These are phyloP conservation scores for Penicillium sp. DNA, from an alignment of 2,329 filamentous ascomycete genomes.

Conservation along the genomic window DNA sequence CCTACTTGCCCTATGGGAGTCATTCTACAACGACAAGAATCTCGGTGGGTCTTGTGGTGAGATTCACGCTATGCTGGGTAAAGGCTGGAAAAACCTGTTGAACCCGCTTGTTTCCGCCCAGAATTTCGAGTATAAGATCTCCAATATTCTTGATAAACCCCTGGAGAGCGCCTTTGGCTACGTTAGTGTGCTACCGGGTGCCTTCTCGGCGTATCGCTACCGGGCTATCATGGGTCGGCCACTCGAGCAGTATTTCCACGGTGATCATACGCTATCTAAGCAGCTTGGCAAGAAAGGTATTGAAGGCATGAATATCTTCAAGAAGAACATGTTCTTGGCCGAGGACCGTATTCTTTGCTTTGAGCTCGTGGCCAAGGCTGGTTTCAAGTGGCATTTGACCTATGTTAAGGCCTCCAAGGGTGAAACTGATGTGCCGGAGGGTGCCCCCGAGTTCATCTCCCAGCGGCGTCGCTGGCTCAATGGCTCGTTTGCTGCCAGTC, in stretches of 20 bases:
- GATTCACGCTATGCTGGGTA: constrained; percentile 93
- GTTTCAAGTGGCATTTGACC: constrained; percentile 95
- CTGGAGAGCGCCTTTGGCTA: constrained; percentile 94
- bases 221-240: constrained; percentile 95
- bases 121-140: constrained; percentile 99
- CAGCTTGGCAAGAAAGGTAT: constrained; percentile 97
- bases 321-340: constrained; percentile 99
- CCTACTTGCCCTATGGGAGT: constrained; percentile 88
- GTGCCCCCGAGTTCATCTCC: constrained; percentile 90
- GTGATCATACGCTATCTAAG: constrained; percentile 93
- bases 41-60: constrained; percentile 96
- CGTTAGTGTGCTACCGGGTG: constrained; percentile 92
- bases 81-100: constrained; percentile 80
- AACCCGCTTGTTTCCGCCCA: constrained; percentile 93
- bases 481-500: constrained; percentile 92
- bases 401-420: constrained; percentile 99
- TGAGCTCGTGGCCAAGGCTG: constrained; percentile 94
- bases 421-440: constrained; percentile 97
- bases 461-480: constrained; percentile 97
- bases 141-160: constrained; percentile 96
- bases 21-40: constrained; percentile 99
- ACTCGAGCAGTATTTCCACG: constrained; percentile 97
- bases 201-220: constrained; percentile 96
- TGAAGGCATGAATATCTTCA: constrained; percentile 99
- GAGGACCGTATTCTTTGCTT: constrained; percentile 99